A percentile compares a stretch with the other conserved stretches of the same genome.
Evolutionary conservation across 1,139 yeast species (phyloP).

Genomic region (Taiozyma sp.): DNA sequence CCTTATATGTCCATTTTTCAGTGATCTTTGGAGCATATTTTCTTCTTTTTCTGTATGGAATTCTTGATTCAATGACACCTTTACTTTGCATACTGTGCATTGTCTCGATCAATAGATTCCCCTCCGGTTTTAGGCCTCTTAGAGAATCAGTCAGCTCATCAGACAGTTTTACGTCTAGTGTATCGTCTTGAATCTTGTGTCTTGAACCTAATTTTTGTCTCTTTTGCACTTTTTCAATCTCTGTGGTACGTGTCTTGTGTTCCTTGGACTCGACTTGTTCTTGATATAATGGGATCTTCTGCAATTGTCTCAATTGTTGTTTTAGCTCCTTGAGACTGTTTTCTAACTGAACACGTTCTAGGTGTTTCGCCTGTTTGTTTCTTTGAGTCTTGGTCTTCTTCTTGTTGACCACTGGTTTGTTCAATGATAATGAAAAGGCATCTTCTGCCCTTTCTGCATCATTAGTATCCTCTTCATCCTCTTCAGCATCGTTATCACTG

Average conservation of each 20-base stretch:
- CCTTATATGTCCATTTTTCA: constrained; percentile 92
- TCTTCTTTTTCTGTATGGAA: constrained; percentile 64
- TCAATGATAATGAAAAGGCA: constrained; percentile 46
- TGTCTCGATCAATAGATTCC: constrained; percentile 78
- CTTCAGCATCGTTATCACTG: constrained; percentile 38
- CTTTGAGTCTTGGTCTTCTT: constrained; percentile 77
- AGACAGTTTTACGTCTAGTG: constrained; percentile 81
- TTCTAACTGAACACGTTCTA: constrained; percentile 54
- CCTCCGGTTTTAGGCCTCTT: constrained; percentile 86
- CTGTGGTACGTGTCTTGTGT: constrained; percentile 21
- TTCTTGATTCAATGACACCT: constrained; percentile 84
- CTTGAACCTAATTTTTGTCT: constrained; percentile 42
- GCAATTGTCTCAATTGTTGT: constrained; percentile 51
- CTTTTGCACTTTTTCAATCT: constrained; percentile 27
- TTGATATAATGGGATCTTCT: constrained; percentile 49
- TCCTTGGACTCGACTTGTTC: constrained; percentile 30
- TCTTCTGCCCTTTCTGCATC: constrained; percentile 18
- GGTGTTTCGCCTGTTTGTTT: constrained; percentile 65
- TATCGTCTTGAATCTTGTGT: constrained; percentile 55
- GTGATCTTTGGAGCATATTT: constrained; percentile 68
- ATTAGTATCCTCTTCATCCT: constrained; percentile 31
- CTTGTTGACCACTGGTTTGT: constrained; percentile 63
- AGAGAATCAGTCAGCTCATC: constrained; percentile 86
- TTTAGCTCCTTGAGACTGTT: constrained; percentile 54
- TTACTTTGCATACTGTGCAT: constrained; percentile 76